Evolutionary conservation across 306 rosid genomes (phyloP).

Genomic region (Styphnolobium japonicum): DNA sequence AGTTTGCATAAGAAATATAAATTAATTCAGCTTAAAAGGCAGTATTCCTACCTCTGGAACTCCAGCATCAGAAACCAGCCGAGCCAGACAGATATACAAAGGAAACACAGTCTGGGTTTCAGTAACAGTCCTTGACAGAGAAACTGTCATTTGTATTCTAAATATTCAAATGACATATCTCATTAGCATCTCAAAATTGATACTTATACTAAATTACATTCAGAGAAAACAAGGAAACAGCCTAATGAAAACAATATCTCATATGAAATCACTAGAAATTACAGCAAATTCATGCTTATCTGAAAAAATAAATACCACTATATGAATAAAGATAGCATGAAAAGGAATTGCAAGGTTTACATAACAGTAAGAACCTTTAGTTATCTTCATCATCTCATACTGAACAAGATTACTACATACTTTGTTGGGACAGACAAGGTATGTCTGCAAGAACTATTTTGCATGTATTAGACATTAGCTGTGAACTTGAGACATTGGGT

Average conservation of each 20-base stretch:
- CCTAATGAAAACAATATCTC: background rate
- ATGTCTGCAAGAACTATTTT: too few species aligned
- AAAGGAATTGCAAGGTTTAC: background rate
- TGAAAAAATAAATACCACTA: background rate
- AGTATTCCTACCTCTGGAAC: conserved; percentile 55
- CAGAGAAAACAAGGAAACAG: background rate
- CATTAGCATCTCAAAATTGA: conserved; percentile 28
- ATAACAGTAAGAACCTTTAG: background rate
- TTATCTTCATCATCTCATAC: background rate
- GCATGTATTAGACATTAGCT: too few species aligned
- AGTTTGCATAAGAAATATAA: background rate
- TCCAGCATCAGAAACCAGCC: conserved; percentile 60
- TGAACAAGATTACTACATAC: background rate
- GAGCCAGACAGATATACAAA: conserved; percentile 62
- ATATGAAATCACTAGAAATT: background rate
- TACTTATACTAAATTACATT: background rate
- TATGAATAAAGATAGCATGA: background rate
- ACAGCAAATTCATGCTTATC: background rate
- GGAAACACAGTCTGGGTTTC: conserved; percentile 62
- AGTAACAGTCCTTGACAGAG: conserved; percentile 41
- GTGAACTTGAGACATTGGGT: too few species aligned
- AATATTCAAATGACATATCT: conserved; percentile 24
- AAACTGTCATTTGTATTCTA: conserved; percentile 78
- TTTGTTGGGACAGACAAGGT: background rate
- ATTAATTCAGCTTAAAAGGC: background rate